phyloP scores from a whole-genome alignment of 495 filamentous ascomycete genomes.

The Aspergillus saccharolyticus region DNA sequence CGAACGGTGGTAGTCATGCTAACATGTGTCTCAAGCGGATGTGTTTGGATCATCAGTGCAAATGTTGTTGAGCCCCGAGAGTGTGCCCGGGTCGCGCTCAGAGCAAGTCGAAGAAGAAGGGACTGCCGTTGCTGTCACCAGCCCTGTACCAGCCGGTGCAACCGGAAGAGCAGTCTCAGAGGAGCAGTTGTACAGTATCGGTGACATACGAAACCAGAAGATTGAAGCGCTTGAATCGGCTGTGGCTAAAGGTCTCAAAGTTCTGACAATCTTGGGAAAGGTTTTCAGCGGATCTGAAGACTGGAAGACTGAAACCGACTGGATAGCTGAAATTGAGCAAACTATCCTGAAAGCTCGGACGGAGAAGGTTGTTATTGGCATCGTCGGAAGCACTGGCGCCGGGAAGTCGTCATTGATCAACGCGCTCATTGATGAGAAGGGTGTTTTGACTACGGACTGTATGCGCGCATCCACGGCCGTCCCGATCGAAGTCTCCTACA shows the following conservation, averaged over 20 bases:
- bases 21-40: neutral
- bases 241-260: neutral
- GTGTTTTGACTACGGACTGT: constrained; percentile 49
- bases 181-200: neutral
- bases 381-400: constrained; percentile 54
- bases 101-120: neutral
- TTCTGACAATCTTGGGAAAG: neutral
- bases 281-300: neutral
- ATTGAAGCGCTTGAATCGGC: constrained; percentile 1
- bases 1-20: neutral
- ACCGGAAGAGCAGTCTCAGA: neutral
- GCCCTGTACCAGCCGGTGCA: too few relatives aligned
- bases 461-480: constrained; percentile 64
- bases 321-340: neutral
- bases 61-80: neutral
- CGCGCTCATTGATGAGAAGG: constrained; percentile 52
- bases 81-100: neutral
- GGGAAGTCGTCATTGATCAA: constrained; percentile 61
- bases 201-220: neutral
- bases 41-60: neutral
- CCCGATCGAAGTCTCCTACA: constrained; percentile 62
- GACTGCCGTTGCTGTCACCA: too few relatives aligned
- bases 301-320: neutral
- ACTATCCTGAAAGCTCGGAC: constrained; percentile 19
- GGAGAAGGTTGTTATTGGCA: constrained; percentile 47